Base-by-base conservation (phyloP, 2,329 filamentous ascomycete species). In the Fusarium sp. region DNA sequence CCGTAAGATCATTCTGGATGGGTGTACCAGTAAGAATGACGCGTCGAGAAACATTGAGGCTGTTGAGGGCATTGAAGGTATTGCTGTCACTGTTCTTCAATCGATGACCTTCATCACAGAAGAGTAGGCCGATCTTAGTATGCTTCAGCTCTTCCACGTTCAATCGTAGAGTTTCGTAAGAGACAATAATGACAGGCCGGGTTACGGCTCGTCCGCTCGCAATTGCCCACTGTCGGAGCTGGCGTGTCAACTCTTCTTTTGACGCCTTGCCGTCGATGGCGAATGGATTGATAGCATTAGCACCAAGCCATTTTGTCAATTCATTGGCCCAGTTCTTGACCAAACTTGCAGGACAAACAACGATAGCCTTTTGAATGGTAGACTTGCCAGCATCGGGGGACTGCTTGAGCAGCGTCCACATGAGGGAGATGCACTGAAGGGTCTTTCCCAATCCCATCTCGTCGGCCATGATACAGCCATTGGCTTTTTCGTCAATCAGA, bases 381-480 rank as follows among this genome's bases (percentile, higher is more conserved):
- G 92, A 81, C 77, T 94, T 97, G 20, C 96, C 96, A n/a, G 95
- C 93, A 40, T 97, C 93, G 0, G 96, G 93, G 0, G 94, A 97
- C 77, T 99, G 96, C 78, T 97, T 98, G 16, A 99, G 82, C 2
- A 99, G 82, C 2, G 96, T 99, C 96, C 96, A 99, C 85, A 99
- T 91, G 50, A 99, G 86, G 1, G 96, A 88, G 75, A 99, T 99
- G 79, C 96, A 99, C 83, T 99, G 96, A 42, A 99, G 81, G 18
- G 96, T 99, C 82, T 99, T 99, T 58, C 96, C 96, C 31, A 99
- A 83, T 72, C 96, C 96, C 96, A 99, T 99, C 78, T 97, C 96
- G 78, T 99, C 96, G 54, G 96, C 96, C 96, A 99, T 99, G 77
- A 99, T 99, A 80, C 96, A 99, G 3, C 96, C 96, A 78, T 97